Conservation (phyloP, 108 stramenopile species). For the Discostella stelligeroides region DNA sequence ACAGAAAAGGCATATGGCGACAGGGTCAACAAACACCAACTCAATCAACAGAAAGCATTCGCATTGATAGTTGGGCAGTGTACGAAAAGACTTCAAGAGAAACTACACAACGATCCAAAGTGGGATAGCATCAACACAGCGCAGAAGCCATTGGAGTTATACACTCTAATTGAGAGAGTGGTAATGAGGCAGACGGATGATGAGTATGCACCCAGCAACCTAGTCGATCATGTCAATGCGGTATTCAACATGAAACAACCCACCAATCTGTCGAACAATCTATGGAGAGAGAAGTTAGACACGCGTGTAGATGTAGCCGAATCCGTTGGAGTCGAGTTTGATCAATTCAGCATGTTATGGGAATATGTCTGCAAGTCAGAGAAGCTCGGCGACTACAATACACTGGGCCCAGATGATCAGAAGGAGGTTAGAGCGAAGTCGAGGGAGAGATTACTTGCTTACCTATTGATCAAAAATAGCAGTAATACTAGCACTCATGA, state of each 20-base stretch:
- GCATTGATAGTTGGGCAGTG: not conserved
- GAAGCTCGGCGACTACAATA: not conserved
- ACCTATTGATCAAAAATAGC: not conserved
- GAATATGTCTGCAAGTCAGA: constrained; percentile 2
- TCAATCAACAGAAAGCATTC: constrained; percentile 12
- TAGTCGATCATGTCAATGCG: not conserved
- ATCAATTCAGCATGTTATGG: not conserved
- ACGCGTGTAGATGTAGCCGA: constrained; percentile 8
- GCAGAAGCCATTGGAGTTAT: constrained; percentile 1
- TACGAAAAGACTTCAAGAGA: not conserved
- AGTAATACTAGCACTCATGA: not conserved
- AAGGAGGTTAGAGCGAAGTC: not conserved
- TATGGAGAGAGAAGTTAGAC: not conserved
- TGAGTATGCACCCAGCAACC: not conserved
- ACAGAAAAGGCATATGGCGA: constrained; percentile 6
- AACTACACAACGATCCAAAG: not conserved
- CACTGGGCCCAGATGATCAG: not conserved
- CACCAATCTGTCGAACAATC: not conserved
- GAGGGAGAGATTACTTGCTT: not conserved
- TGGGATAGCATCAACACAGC: not conserved
- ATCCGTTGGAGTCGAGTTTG: not conserved
- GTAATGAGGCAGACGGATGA: constrained; percentile 6
- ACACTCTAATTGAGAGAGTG: constrained; percentile 3
- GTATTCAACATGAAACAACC: constrained; percentile 2
- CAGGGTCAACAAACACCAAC: not conserved